phyloP scores from a whole-genome alignment of 164 flowering plant genomes.

The Euptelea pleiosperma region DNA sequence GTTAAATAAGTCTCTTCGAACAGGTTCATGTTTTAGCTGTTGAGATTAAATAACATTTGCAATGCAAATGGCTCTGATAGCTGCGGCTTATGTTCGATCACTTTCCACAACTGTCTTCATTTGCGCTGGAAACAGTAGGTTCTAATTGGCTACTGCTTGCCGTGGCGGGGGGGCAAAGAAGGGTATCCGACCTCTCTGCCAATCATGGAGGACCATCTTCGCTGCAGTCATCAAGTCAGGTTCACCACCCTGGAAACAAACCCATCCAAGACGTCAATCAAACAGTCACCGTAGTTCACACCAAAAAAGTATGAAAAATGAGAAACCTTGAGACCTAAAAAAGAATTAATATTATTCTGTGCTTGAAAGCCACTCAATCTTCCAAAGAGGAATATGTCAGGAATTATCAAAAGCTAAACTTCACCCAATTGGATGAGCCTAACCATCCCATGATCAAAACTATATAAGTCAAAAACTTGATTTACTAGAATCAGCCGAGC shows the following conservation, averaged over 20 bases:
- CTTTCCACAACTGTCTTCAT: constrained; percentile 27
- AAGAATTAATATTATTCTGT: too few species aligned
- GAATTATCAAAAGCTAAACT: too few species aligned
- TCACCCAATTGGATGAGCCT: too few species aligned
- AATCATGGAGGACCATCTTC: constrained; percentile 96
- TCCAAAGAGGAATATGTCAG: too few species aligned
- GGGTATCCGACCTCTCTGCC: constrained; percentile 96
- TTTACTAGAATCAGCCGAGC: too few species aligned
- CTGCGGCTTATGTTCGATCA: constrained; percentile 52
- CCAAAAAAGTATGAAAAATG: not conserved
- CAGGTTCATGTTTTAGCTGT: constrained; percentile 63
- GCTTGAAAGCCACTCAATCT: too few species aligned
- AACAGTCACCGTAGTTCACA: too few species aligned
- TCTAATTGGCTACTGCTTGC: constrained; percentile 37
- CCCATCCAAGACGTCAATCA: not conserved
- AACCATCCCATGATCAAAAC: too few species aligned
- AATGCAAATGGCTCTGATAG: constrained; percentile 70
- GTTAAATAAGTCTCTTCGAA: constrained; percentile 66
- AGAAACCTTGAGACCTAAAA: not conserved
- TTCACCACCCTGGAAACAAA: constrained; percentile 77
- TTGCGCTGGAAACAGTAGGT: constrained; percentile 21
- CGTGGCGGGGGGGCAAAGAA: constrained; percentile 87
- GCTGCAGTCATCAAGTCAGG: constrained; percentile 86
- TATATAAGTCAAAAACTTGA: too few species aligned
- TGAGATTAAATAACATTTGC: constrained; percentile 72